Conservation (phyloP, 345 rosid species). For the Litchi chinensis region DNA sequence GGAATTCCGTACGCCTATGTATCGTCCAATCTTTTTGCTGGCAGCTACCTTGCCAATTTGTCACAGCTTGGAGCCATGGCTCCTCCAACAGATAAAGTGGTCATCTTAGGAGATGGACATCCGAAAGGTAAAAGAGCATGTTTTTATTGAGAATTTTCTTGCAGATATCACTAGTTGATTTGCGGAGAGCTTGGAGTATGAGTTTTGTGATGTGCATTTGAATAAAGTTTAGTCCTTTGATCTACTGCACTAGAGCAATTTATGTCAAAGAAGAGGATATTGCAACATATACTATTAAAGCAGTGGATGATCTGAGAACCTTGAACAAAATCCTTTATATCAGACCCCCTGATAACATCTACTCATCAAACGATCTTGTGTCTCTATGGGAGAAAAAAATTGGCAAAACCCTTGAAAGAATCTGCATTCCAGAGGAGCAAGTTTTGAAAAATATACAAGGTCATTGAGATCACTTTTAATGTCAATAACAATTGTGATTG, state of each 20-base stretch:
- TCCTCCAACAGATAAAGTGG: constrained; percentile 55
- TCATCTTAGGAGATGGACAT: constrained; percentile 57
- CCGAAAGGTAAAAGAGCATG: constrained; percentile 39
- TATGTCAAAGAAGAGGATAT: constrained; percentile 54
- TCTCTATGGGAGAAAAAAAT: constrained; percentile 66
- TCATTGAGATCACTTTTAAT: constrained; percentile 6
- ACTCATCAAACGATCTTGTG: constrained; percentile 60
- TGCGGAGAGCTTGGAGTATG: background rate
- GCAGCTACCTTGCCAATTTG: constrained; percentile 46
- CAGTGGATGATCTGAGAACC: constrained; percentile 59
- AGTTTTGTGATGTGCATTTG: background rate
- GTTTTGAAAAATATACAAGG: constrained; percentile 50
- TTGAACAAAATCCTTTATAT: constrained; percentile 55
- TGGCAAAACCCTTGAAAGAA: constrained; percentile 46
- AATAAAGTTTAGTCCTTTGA: background rate
- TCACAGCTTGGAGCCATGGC: constrained; percentile 49
- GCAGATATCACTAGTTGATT: background rate
- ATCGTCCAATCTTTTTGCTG: constrained; percentile 47
- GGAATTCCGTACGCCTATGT: constrained; percentile 55
- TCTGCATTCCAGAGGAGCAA: constrained; percentile 54
- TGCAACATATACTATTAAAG: constrained; percentile 49
- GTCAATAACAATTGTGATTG: too few species aligned
- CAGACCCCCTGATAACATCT: constrained; percentile 48
- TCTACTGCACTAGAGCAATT: constrained; percentile 36
- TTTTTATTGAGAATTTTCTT: background rate